phyloP scores from a whole-genome alignment of 176 grass and related monocot species.

The Poa pratensis region DNA sequence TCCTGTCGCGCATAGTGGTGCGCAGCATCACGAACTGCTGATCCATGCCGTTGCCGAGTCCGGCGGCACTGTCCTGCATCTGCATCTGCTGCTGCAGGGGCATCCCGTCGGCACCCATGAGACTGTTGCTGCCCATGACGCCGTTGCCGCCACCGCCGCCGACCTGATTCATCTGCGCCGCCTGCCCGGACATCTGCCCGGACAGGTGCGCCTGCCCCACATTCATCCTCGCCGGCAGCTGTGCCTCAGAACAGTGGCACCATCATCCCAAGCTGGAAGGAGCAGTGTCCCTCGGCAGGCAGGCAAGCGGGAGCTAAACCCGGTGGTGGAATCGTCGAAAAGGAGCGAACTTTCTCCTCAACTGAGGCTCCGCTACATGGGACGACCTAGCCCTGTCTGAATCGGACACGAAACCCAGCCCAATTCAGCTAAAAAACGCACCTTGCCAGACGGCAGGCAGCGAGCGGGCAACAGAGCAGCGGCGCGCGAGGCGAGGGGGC shows the following conservation, averaged over 20 bases:
- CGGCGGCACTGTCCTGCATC: conserved; percentile 44
- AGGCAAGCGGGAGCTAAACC: neutral
- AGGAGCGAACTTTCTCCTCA: neutral
- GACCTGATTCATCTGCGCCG: conserved; percentile 56
- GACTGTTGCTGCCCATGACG: neutral
- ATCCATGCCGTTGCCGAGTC: conserved; percentile 39
- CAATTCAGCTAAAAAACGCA: conserved; percentile 38
- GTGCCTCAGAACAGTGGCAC: conserved; percentile 12
- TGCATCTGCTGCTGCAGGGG: conserved; percentile 64
- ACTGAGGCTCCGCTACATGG: neutral
- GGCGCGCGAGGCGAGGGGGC: neutral
- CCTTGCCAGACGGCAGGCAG: neutral
- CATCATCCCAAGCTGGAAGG: conserved; percentile 22
- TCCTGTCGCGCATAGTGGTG: conserved; percentile 48
- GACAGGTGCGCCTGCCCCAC: conserved; percentile 69
- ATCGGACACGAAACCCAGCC: neutral
- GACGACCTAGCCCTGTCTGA: neutral
- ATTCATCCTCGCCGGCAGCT: conserved; percentile 52
- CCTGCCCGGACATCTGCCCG: conserved; percentile 64
- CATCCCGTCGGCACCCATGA: conserved; percentile 35
- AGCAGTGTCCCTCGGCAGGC: neutral
- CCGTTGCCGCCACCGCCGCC: neutral
- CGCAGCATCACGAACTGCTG: conserved; percentile 46
- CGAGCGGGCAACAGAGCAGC: neutral
- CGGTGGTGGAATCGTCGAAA: neutral